A percentile compares a stretch with the other conserved stretches of the same genome.
phyloP scores from a whole-genome alignment of 2,329 filamentous ascomycete species.

The Monosporascus sp. region DNA sequence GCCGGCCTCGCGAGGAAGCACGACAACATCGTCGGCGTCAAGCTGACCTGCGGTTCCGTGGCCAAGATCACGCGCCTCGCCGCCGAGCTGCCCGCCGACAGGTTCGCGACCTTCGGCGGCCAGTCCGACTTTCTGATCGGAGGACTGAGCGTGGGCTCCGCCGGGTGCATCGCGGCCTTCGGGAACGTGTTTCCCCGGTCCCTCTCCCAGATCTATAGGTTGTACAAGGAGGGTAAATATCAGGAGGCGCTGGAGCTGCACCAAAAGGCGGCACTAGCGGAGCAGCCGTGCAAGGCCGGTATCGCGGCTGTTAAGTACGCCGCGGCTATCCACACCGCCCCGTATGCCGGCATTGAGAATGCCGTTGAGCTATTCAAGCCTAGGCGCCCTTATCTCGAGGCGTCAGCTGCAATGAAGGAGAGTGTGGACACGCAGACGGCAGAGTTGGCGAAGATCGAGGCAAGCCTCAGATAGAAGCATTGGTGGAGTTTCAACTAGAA shows the following conservation, averaged over 20 bases:
- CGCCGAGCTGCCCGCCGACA: slow-evolving; percentile 42
- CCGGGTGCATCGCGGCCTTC: slow-evolving; percentile 57
- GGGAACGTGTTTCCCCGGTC: slow-evolving; percentile 57
- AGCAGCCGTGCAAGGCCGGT: slow-evolving; percentile 59
- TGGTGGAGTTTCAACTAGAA: background rate
- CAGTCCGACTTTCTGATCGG: slow-evolving; percentile 67
- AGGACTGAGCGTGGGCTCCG: slow-evolving; percentile 51
- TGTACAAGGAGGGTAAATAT: slow-evolving; percentile 53
- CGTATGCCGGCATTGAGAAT: slow-evolving; percentile 51
- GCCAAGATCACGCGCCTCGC: slow-evolving; percentile 54
- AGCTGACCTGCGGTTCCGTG: slow-evolving; percentile 59
- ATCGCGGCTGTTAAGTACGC: slow-evolving; percentile 67
- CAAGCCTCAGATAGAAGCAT: slow-evolving; percentile 8
- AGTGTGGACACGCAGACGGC: slow-evolving; percentile 34
- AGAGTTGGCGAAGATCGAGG: slow-evolving; percentile 25
- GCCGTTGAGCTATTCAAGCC: slow-evolving; percentile 54
- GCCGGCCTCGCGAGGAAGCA: slow-evolving; percentile 41
- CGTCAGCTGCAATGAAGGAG: slow-evolving; percentile 37
- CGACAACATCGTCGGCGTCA: slow-evolving; percentile 57
- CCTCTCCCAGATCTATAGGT: slow-evolving; percentile 51
- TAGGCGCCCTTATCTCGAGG: slow-evolving; percentile 54
- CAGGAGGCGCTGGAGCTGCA: slow-evolving; percentile 57
- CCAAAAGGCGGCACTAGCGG: slow-evolving; percentile 56
- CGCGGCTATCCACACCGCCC: slow-evolving; percentile 54
- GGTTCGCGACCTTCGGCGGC: slow-evolving; percentile 65